Conservation (phyloP, 805 yeast genomes). For the Dipodascus albidus region DNA sequence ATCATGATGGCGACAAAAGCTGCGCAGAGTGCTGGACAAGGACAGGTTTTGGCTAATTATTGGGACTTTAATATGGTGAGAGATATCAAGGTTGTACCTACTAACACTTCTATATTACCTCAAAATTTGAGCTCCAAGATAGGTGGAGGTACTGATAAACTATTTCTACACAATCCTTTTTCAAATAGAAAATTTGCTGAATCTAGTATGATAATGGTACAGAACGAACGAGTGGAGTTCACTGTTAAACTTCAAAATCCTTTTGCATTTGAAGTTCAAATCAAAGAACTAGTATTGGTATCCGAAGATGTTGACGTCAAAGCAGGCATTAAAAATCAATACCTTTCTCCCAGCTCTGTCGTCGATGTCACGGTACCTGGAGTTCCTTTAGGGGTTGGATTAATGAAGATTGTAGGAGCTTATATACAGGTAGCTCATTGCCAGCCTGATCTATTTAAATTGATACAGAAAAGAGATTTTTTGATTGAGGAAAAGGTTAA, state of each 20-base stretch:
- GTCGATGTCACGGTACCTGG: conserved; percentile 16
- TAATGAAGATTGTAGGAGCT: conserved; percentile 39
- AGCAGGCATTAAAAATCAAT: conserved; percentile 15
- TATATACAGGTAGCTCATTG: conserved; percentile 41
- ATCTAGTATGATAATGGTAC: conserved; percentile 31
- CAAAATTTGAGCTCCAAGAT: background rate
- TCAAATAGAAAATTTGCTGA: conserved; percentile 15
- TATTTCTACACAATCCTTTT: conserved; percentile 48
- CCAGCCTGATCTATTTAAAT: conserved; percentile 28
- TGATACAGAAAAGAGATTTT: conserved; percentile 5
- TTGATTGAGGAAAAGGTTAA: conserved; percentile 9
- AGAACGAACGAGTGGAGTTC: conserved; percentile 54
- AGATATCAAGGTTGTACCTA: conserved; percentile 22
- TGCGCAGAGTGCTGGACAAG: conserved; percentile 8
- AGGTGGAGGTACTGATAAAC: background rate
- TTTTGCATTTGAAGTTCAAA: conserved; percentile 57
- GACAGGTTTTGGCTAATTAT: conserved; percentile 27
- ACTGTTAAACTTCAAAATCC: conserved; percentile 62
- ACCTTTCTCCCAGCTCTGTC: conserved; percentile 19
- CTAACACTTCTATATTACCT: background rate
- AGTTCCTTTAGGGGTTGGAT: conserved; percentile 35
- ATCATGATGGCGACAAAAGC: conserved; percentile 22
- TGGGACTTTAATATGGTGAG: conserved; percentile 69
- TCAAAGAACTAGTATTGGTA: conserved; percentile 28
- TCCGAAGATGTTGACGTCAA: conserved; percentile 17